Conservation (phyloP, 345 rosid species). For the Eucalyptus guilfoylei region DNA sequence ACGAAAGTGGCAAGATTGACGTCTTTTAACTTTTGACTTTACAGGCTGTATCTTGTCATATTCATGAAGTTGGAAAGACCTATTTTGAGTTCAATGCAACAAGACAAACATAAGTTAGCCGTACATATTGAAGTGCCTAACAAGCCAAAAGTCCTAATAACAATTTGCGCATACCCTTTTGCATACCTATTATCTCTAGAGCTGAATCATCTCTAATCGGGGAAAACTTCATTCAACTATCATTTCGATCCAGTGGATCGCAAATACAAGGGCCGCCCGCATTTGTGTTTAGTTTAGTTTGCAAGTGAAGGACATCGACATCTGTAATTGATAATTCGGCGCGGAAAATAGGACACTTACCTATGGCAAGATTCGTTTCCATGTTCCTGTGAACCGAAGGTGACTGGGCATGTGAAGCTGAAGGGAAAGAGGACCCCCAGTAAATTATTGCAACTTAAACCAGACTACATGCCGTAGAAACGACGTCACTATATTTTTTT, state of each 20-base stretch:
- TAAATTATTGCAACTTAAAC: not conserved
- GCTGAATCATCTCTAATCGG: not conserved
- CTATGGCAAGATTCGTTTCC: not conserved
- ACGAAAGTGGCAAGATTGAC: not conserved
- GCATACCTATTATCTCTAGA: not conserved
- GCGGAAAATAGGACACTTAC: not conserved
- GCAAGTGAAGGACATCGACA: not conserved
- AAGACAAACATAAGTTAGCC: not conserved
- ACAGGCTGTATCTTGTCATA: not conserved
- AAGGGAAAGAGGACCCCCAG: not conserved
- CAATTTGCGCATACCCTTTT: not conserved
- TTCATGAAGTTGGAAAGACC: too few relatives aligned
- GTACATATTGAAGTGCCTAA: not conserved
- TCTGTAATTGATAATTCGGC: not conserved
- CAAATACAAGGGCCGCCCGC: not conserved
- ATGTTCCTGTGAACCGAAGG: not conserved
- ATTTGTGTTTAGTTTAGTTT: not conserved
- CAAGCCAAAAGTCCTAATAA: not conserved
- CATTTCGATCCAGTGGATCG: rapidly evolving
- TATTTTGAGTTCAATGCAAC: not conserved
- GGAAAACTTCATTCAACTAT: not conserved
- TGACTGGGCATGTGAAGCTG: not conserved
- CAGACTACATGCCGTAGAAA: not conserved
- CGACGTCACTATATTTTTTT: not conserved
- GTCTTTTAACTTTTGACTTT: not conserved